phyloP scores from a whole-genome alignment of 768 basidiomycete species.

The Clavulina sp. region DNA sequence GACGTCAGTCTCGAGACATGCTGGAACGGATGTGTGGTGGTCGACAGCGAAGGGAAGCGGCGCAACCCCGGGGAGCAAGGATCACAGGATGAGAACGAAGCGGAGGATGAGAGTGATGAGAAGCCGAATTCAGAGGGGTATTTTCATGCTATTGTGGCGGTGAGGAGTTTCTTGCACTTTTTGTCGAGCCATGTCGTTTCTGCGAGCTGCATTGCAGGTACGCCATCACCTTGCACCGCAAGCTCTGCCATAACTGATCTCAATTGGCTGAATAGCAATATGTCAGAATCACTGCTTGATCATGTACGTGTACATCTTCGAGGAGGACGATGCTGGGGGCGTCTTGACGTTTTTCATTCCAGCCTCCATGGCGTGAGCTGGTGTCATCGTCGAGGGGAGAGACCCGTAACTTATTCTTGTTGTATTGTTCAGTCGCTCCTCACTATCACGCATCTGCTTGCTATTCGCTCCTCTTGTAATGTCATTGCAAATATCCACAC shows the following conservation, averaged over 20 bases:
- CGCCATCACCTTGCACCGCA: constrained; percentile 16
- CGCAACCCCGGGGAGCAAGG: not conserved
- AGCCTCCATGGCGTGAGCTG: constrained; percentile 5
- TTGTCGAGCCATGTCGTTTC: constrained; percentile 65
- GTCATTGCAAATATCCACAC: too few relatives aligned
- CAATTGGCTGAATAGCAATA: constrained; percentile 13
- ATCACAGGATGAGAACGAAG: not conserved
- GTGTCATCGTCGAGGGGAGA: too few relatives aligned
- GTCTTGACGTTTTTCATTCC: constrained; percentile 19
- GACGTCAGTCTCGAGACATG: constrained; percentile 61
- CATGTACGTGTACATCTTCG: constrained; percentile 19
- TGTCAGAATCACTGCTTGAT: constrained; percentile 17
- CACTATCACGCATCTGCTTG: too few relatives aligned
- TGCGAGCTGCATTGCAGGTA: constrained; percentile 72
- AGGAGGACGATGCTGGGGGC: constrained; percentile 12
- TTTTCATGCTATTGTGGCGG: constrained; percentile 49
- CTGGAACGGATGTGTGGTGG: constrained; percentile 59
- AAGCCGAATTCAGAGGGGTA: constrained; percentile 36
- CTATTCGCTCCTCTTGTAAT: too few relatives aligned
- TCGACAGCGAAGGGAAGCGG: constrained; percentile 28
- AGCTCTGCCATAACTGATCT: not conserved
- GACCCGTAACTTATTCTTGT: too few relatives aligned
- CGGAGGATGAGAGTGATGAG: constrained; percentile 17
- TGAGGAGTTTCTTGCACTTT: constrained; percentile 65
- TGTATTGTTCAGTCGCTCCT: too few relatives aligned